Evolutionary conservation across 2,329 filamentous ascomycete genomes (phyloP).

Genomic region (Coccinonectria pachysandricola): DNA sequence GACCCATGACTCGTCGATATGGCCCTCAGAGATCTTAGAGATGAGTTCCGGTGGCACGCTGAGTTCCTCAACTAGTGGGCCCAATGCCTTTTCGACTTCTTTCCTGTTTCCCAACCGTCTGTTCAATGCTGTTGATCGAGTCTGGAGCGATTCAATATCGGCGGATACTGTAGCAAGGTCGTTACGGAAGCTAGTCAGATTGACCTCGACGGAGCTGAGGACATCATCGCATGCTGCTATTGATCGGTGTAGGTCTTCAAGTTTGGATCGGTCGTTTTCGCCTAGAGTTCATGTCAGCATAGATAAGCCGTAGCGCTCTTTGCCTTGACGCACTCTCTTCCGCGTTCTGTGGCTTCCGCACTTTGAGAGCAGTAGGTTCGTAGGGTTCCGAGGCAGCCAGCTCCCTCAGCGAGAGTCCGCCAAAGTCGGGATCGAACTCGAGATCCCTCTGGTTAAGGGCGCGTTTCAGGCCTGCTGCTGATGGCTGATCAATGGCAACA

Average conservation of each 20-base stretch:
- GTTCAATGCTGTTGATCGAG: slow-evolving; percentile 72
- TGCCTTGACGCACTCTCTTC: slow-evolving; percentile 64
- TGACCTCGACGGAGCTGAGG: slow-evolving; percentile 83
- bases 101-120: slow-evolving; percentile 80
- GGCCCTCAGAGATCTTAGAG: slow-evolving; percentile 74
- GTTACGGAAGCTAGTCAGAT: slow-evolving; percentile 84
- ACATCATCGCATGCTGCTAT: slow-evolving; percentile 90
- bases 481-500: slow-evolving; percentile 9
- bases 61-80: slow-evolving; percentile 83
- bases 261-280: slow-evolving; percentile 71
- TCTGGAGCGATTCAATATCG: slow-evolving; percentile 89
- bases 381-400: slow-evolving; percentile 38
- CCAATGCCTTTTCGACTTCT: slow-evolving; percentile 77
- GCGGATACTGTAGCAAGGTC: slow-evolving; percentile 87
- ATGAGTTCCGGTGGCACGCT: slow-evolving; percentile 79
- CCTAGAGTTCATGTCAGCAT: slow-evolving; percentile 38
- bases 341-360: slow-evolving; percentile 48
- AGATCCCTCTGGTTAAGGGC: slow-evolving; percentile 41
- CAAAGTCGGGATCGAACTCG: slow-evolving; percentile 66
- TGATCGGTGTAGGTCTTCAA: slow-evolving; percentile 81
- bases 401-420: slow-evolving; percentile 63
- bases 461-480: slow-evolving; percentile 6
- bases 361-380: slow-evolving; percentile 7
- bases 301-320: no score
- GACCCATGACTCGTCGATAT: slow-evolving; percentile 83